Evolutionary conservation across 2,329 filamentous ascomycete species (phyloP).

Genomic region (Aspergillus candidus): DNA sequence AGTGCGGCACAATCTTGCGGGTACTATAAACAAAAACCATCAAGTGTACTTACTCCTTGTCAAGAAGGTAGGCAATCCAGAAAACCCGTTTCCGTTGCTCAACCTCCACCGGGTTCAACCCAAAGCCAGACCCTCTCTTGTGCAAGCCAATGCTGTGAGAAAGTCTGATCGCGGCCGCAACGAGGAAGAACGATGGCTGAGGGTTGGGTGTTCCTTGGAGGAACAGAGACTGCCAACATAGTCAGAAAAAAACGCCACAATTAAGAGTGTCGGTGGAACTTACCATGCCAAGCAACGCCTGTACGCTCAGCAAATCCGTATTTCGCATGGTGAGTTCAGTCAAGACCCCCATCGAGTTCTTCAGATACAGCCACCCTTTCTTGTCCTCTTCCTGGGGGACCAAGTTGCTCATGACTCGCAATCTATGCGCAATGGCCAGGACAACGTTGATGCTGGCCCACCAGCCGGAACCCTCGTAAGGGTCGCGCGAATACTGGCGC

Average conservation of each 20-base stretch:
- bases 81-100: constrained; percentile 80
- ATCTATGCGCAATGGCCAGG: constrained; percentile 83
- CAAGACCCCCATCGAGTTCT: constrained; percentile 92
- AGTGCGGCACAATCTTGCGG: too few relatives aligned
- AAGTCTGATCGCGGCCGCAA: constrained; percentile 82
- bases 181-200: constrained; percentile 84
- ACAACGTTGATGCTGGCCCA: constrained; percentile 96
- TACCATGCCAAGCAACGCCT: constrained; percentile 85
- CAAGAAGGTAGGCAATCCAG: constrained; percentile 69
- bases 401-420: constrained; percentile 92
- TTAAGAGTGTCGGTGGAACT: constrained; percentile 13
- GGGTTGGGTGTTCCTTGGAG: constrained; percentile 95
- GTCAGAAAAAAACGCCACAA: neutral
- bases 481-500: constrained; percentile 84
- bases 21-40: neutral
- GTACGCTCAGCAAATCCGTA: constrained; percentile 88
- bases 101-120: constrained; percentile 85
- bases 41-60: constrained; percentile 54
- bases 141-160: constrained; percentile 94
- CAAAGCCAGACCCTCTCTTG: constrained; percentile 87
- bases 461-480: constrained; percentile 94
- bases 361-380: constrained; percentile 91
- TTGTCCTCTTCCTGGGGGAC: constrained; percentile 87
- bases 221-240: constrained; percentile 61
- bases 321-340: constrained; percentile 93